Conservation (phyloP, 2,329 filamentous ascomycete genomes). For the Aspergillus thermomutatus region DNA sequence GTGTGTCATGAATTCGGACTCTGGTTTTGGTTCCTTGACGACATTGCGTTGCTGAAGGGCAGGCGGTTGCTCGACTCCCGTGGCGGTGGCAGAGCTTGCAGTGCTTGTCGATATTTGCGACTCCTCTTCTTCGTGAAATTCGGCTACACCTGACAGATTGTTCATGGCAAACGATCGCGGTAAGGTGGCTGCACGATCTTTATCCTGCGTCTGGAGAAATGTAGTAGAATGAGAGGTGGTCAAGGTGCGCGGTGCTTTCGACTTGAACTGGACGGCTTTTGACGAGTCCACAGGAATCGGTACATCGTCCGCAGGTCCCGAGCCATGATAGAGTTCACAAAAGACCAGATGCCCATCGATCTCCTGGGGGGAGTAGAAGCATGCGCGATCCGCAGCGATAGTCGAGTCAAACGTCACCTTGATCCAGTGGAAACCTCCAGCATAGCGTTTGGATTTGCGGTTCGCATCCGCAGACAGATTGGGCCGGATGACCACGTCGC, state of each 20-base stretch:
- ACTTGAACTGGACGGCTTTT: slow-evolving; percentile 21
- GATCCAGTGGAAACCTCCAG: slow-evolving; percentile 88
- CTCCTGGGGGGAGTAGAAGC: slow-evolving; percentile 67
- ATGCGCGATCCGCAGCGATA: slow-evolving; percentile 66
- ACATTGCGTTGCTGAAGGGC: slow-evolving; percentile 28
- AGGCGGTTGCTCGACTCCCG: slow-evolving; percentile 21
- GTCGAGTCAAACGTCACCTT: slow-evolving; percentile 77
- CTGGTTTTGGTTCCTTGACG: slow-evolving; percentile 29
- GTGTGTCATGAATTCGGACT: slow-evolving; percentile 49
- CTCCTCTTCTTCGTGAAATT: slow-evolving; percentile 26
- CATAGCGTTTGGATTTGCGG: slow-evolving; percentile 73
- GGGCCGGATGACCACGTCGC: slow-evolving; percentile 66
- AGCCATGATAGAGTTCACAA: slow-evolving; percentile 66
- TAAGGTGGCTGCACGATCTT: slow-evolving; percentile 32
- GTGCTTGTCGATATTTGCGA: slow-evolving; percentile 38
- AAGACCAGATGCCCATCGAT: slow-evolving; percentile 68
- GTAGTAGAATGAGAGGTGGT: slow-evolving; percentile 34
- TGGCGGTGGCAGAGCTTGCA: slow-evolving; percentile 41
- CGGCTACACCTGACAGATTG: slow-evolving; percentile 30
- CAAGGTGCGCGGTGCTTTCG: slow-evolving; percentile 32
- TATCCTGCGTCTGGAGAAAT: slow-evolving; percentile 30
- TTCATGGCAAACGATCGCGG: slow-evolving; percentile 40
- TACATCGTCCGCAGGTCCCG: slow-evolving; percentile 62
- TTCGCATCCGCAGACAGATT: slow-evolving; percentile 70
- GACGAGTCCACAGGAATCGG: slow-evolving; percentile 53